Conservation (phyloP, 2,329 filamentous ascomycete genomes). For the Metarhizium sp. region DNA sequence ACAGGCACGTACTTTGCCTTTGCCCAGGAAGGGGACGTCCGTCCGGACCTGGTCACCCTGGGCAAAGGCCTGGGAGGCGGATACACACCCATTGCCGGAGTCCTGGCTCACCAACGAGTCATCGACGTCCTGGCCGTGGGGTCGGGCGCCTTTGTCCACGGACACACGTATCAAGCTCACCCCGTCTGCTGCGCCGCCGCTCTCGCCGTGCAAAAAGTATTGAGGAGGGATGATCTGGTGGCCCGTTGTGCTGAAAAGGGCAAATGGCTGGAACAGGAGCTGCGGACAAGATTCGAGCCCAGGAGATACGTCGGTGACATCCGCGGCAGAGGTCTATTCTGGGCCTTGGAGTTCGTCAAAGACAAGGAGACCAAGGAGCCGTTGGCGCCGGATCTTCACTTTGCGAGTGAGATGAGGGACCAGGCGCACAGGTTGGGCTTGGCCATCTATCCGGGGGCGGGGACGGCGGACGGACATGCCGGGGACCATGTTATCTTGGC, state of each 20-base stretch:
- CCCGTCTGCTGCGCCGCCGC: slow-evolving; percentile 51
- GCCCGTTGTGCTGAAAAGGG: slow-evolving; percentile 49
- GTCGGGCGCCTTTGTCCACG: slow-evolving; percentile 35
- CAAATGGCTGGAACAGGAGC: slow-evolving; percentile 28
- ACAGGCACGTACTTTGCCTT: slow-evolving; percentile 52
- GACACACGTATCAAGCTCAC: slow-evolving; percentile 54
- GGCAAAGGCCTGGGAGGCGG: slow-evolving; percentile 60
- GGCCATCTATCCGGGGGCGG: slow-evolving; percentile 52
- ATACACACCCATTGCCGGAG: slow-evolving; percentile 50
- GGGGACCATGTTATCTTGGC: slow-evolving; percentile 67
- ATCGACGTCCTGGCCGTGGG: slow-evolving; percentile 31
- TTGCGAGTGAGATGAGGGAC: slow-evolving; percentile 19
- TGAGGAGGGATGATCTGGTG: slow-evolving; percentile 47
- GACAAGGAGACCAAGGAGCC: slow-evolving; percentile 24
- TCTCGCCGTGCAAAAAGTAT: slow-evolving; percentile 51
- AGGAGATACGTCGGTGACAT: slow-evolving; percentile 50
- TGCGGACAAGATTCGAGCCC: slow-evolving; percentile 31
- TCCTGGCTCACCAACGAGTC: slow-evolving; percentile 45
- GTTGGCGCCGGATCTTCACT: slow-evolving; percentile 20
- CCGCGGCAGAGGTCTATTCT: slow-evolving; percentile 46
- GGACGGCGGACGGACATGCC: slow-evolving; percentile 46
- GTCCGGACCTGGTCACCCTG: slow-evolving; percentile 55
- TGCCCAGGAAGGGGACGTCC: slow-evolving; percentile 43
- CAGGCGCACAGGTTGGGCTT: slow-evolving; percentile 23
- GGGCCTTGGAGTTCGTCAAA: slow-evolving; percentile 35